Evolutionary conservation across 208 protist genomes (phyloP).

Genomic region (Crithidia expoeki): DNA sequence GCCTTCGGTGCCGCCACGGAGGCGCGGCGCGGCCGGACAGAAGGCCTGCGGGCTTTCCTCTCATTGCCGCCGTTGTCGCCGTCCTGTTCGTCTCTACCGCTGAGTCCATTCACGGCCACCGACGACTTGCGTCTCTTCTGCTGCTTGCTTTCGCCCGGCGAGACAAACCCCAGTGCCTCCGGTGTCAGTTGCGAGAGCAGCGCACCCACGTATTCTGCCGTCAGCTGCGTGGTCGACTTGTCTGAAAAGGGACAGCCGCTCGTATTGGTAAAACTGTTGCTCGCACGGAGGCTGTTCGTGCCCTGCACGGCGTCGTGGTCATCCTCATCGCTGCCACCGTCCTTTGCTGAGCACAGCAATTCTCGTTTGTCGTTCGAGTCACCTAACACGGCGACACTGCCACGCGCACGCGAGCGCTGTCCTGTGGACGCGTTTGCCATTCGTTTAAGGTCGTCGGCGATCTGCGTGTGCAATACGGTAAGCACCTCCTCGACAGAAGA

Average conservation of each 20-base stretch:
- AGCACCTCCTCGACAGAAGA: slow-evolving; percentile 41
- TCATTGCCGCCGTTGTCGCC: neutral
- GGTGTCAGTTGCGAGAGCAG: slow-evolving; percentile 52
- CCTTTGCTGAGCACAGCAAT: neutral
- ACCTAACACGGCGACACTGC: neutral
- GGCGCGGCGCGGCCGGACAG: neutral
- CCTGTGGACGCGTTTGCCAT: neutral
- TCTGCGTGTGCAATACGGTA: slow-evolving; percentile 21
- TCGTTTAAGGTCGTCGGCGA: slow-evolving; percentile 14
- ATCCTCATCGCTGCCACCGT: neutral
- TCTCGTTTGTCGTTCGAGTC: neutral
- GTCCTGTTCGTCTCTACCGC: neutral
- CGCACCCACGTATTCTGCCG: slow-evolving; percentile 40
- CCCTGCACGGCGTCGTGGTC: slow-evolving; percentile 4
- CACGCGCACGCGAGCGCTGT: neutral
- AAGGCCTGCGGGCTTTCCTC: neutral
- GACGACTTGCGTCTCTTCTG: slow-evolving; percentile 30
- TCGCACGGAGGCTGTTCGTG: neutral
- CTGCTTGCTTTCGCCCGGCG: slow-evolving; percentile 7
- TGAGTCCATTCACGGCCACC: neutral
- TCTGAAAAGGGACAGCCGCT: neutral
- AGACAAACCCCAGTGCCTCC: slow-evolving; percentile 41
- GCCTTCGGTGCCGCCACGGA: slow-evolving; percentile 15
- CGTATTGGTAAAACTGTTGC: neutral
- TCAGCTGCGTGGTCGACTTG: slow-evolving; percentile 20